A percentile compares a stretch with the other conserved stretches of the same genome.
Conservation (phyloP, 805 yeast genomes). For the Saccharomycopsis selenospora region DNA sequence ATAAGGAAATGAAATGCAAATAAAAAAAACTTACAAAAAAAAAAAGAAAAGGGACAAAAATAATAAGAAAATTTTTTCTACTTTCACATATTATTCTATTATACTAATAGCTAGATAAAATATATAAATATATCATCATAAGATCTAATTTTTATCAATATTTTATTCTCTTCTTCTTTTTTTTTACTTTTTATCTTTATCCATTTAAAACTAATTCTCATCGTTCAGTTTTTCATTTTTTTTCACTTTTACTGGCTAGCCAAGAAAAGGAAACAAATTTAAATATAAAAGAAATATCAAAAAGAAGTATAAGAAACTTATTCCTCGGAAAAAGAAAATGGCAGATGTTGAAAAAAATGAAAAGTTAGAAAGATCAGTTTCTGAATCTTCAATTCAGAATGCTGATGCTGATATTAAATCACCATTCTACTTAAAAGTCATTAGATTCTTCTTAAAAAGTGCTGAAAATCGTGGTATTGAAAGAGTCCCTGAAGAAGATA, state of each 20-base stretch:
- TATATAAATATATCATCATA: no score
- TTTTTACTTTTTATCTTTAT: no score
- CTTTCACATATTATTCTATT: no score
- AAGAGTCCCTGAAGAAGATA: conserved; percentile 70
- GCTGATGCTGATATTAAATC: conserved; percentile 5
- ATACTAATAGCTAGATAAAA: no score
- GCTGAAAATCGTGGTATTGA: conserved; percentile 75
- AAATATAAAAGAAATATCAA: not conserved
- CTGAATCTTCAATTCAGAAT: conserved; percentile 17
- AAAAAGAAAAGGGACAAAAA: no score
- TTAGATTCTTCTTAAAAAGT: conserved; percentile 9
- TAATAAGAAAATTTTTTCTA: no score
- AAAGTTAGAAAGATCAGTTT: conserved; percentile 16
- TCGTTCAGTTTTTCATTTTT: not conserved
- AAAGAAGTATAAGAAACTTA: not conserved
- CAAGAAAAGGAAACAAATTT: not conserved
- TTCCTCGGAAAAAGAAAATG: not conserved
- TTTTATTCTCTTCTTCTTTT: no score
- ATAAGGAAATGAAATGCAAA: no score
- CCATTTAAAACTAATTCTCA: not conserved
- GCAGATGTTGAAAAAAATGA: conserved; percentile 20
- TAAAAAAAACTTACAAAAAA: no score
- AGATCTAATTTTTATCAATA: no score
- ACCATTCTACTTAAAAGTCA: conserved; percentile 15
- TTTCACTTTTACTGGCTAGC: not conserved